Percentiles rank a stretch among this genome's conserved stretches.
phyloP scores from a whole-genome alignment of 2,329 filamentous ascomycete species.

The Fusarium liriodendri region DNA sequence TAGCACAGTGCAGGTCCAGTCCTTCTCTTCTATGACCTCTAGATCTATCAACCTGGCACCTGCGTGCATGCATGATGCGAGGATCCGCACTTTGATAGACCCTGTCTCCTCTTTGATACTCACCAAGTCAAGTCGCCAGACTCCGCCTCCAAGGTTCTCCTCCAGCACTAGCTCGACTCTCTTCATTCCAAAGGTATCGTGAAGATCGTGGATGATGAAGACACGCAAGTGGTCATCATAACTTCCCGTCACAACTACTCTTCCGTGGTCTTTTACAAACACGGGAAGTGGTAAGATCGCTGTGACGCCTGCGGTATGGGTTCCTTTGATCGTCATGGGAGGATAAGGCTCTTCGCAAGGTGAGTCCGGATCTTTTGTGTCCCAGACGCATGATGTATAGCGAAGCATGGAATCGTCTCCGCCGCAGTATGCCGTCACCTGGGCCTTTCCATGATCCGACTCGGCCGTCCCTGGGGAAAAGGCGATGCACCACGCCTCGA shows the following conservation, averaged over 20 bases:
- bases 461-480: slow-evolving; percentile 58
- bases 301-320: slow-evolving; percentile 86
- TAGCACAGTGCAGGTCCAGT: slow-evolving; percentile 73
- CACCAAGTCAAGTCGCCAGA: slow-evolving; percentile 84
- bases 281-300: slow-evolving; percentile 79
- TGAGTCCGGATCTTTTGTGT: slow-evolving; percentile 14
- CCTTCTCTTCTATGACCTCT: slow-evolving; percentile 47
- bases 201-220: slow-evolving; percentile 60
- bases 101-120: slow-evolving; percentile 43
- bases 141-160: slow-evolving; percentile 78
- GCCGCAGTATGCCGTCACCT: slow-evolving; percentile 71
- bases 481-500: slow-evolving; percentile 81
- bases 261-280: slow-evolving; percentile 54
- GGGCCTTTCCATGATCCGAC: slow-evolving; percentile 30
- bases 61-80: slow-evolving; percentile 95
- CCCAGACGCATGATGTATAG: slow-evolving; percentile 52
- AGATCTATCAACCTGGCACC: slow-evolving; percentile 76
- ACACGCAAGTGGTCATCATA: slow-evolving; percentile 89
- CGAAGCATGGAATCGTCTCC: slow-evolving; percentile 79
- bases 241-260: slow-evolving; percentile 83
- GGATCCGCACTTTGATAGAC: slow-evolving; percentile 58
- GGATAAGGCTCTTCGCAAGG: slow-evolving; percentile 39
- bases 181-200: slow-evolving; percentile 53
- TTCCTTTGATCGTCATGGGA: slow-evolving; percentile 52
- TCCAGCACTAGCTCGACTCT: slow-evolving; percentile 69